A percentile compares a stretch with the other conserved stretches of the same genome.
Conservation (phyloP, 371 early-diverging fungal species). For the Nematocida parisii region DNA sequence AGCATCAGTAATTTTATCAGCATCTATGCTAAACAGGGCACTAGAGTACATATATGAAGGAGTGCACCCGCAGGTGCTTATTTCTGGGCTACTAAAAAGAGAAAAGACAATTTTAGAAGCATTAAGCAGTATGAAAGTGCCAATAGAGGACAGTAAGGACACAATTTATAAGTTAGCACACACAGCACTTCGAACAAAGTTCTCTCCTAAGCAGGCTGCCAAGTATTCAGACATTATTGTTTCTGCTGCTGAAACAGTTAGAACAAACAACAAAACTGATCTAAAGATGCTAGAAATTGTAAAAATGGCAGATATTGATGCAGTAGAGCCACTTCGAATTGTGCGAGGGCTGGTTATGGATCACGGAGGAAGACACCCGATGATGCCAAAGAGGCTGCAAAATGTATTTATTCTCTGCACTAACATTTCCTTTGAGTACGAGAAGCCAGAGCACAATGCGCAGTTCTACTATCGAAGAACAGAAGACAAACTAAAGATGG, state of each 20-base stretch:
- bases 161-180: slow-evolving; percentile 26
- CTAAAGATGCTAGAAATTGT: slow-evolving; percentile 99
- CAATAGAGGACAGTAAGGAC: slow-evolving; percentile 11
- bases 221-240: slow-evolving; percentile 82
- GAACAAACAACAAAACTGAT: slow-evolving; percentile 82
- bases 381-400: slow-evolving; percentile 92
- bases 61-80: slow-evolving; percentile 85
- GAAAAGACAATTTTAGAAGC: slow-evolving; percentile 79
- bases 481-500: slow-evolving; percentile 92
- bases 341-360: slow-evolving; percentile 91
- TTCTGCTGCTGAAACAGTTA: slow-evolving; percentile 83
- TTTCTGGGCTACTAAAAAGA: slow-evolving; percentile 90
- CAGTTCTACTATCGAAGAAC: slow-evolving; percentile 95
- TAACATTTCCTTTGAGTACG: slow-evolving; percentile 98
- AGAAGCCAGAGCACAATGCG: slow-evolving; percentile 98
- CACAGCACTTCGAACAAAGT: slow-evolving; percentile 64
- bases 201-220: slow-evolving; percentile 89
- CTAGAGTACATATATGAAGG: slow-evolving; percentile 91
- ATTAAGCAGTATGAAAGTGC: slow-evolving; percentile 72
- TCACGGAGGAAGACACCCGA: slow-evolving; percentile 97
- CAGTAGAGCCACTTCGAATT: slow-evolving; percentile 84
- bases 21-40: slow-evolving; percentile 89
- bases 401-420: slow-evolving; percentile 87
- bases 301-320: slow-evolving; percentile 96
- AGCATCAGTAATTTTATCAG: slow-evolving; percentile 86